A percentile compares a stretch with the other conserved stretches of the same genome.
phyloP scores from a whole-genome alignment of 164 flowering plant species.

The Paratinospora sagittata region DNA sequence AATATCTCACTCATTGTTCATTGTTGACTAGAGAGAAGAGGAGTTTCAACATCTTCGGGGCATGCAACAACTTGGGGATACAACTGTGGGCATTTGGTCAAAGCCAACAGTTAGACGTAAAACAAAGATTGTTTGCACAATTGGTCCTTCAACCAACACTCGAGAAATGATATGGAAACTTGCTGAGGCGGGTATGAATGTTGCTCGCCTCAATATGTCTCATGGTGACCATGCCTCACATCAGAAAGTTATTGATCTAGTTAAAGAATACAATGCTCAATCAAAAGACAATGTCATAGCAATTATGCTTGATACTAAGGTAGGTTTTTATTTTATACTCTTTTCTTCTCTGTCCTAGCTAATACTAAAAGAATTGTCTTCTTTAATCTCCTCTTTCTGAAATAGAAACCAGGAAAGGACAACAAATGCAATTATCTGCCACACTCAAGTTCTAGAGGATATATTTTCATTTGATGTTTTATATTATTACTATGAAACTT shows the following conservation, averaged over 20 bases:
- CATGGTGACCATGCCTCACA: conserved; percentile 97
- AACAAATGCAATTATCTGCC: background rate
- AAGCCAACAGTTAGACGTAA: conserved; percentile 69
- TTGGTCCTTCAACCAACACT: conserved; percentile 89
- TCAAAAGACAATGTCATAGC: conserved; percentile 79
- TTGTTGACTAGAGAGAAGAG: conserved; percentile 40
- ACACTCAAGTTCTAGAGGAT: background rate
- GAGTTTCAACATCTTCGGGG: conserved; percentile 37
- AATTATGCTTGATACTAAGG: conserved; percentile 97
- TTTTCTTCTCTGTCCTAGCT: background rate
- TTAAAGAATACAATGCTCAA: conserved; percentile 89
- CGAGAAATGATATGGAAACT: conserved; percentile 96
- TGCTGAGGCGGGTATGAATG: conserved; percentile 97
- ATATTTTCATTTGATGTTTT: background rate
- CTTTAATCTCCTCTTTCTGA: background rate
- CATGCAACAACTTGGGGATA: conserved; percentile 43
- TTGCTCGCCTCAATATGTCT: conserved; percentile 90
- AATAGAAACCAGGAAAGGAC: too few relatives aligned
- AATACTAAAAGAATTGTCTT: background rate
- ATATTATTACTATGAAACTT: background rate
- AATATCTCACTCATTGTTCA: background rate
- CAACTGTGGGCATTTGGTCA: conserved; percentile 64
- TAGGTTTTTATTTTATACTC: conserved; percentile 15
- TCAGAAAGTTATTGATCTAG: conserved; percentile 89
- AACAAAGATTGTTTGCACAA: conserved; percentile 93